These are phyloP conservation scores for Boletales sp. DNA, from an alignment of 768 basidiomycete species.

Conservation along the genomic window DNA sequence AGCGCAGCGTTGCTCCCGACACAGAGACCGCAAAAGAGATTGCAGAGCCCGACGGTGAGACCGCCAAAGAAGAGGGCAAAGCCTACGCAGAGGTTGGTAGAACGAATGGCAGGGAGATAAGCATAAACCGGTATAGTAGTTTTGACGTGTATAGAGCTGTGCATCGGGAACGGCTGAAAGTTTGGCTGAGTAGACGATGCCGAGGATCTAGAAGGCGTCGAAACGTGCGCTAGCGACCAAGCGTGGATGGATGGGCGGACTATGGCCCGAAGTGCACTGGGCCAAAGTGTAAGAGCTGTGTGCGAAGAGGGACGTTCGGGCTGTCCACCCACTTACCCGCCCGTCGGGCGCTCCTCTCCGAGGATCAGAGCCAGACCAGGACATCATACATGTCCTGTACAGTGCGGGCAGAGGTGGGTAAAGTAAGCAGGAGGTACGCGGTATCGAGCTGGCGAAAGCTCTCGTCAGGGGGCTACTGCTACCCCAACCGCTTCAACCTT, in stretches of 20 bases:
- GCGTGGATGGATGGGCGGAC: background rate
- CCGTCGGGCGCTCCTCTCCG: too few relatives aligned
- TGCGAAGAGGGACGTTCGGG: too few relatives aligned
- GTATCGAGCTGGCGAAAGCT: too few relatives aligned
- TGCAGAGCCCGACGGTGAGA: slow-evolving; percentile 89
- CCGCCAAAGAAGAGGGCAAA: slow-evolving; percentile 98
- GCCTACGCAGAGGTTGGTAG: slow-evolving; percentile 39
- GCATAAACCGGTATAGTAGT: slow-evolving; percentile 83
- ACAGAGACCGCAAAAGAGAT: slow-evolving; percentile 89
- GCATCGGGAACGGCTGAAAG: slow-evolving; percentile 56
- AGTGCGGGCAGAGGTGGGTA: too few relatives aligned
- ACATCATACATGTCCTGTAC: too few relatives aligned
- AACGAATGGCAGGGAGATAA: background rate
- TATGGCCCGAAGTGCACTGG: too few relatives aligned
- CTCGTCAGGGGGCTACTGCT: too few relatives aligned
- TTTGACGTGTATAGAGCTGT: slow-evolving; percentile 76
- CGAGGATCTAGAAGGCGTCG: slow-evolving; percentile 66
- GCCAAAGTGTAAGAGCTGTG: too few relatives aligned
- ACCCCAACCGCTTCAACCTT: too few relatives aligned
- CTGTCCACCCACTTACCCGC: too few relatives aligned
- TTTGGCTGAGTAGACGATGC: slow-evolving; percentile 93
- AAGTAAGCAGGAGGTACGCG: too few relatives aligned
- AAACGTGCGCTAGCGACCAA: background rate
- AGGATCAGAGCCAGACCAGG: too few relatives aligned
- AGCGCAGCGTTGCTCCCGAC: slow-evolving; percentile 96